Evolutionary conservation across 805 yeast species (phyloP), one percentile per base, ranked within the genome.

Genomic region (Ogataea allantospora): DNA sequence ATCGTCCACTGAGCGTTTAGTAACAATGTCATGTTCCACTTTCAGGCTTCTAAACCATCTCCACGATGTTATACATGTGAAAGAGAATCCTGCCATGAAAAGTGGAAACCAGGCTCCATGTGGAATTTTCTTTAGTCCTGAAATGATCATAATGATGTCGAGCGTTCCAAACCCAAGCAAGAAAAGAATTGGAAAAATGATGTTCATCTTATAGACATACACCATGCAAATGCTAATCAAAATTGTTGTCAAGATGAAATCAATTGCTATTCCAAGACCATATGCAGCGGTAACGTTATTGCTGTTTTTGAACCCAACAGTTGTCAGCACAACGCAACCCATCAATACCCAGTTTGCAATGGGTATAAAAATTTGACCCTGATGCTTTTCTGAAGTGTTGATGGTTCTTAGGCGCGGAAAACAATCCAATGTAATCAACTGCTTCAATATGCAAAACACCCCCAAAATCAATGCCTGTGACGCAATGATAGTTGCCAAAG

Each of bases 61-160:
- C 81, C 80, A 75, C 40, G 65, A 58, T 4, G 57, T 29, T 26
- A 76, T 61, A 39, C 70, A 68, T 0, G 40, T 25, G 42, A 65
- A 58, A 28, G 63, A 51, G 3, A 73, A n/a, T 2, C 54, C 58
- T 6, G 75, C 54, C 53, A 75, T 63, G 61, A 69, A 58, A 21
- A 77, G 54, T 1, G 83, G 77, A 49, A 77, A 75, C 83, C 83
- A 77, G 2, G 81, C 83, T 25, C 82, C 83, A 43, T 72, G 74
- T 0, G 72, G 68, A 3, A 77, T 68, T 53, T 77, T 77, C 47
- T 63, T 67, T 46, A 73, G 45, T 38, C 74, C 77, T 4, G 80
- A 67, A 35, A 67, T 56, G 12, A 77, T 63, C 48, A 75, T 57
- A 27, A 66, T 53, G 27, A 62, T 46, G 47, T 77, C 83, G 23